Conservation (phyloP, 1,284 basidiomycete species). For the Ustilago xerochloae region DNA sequence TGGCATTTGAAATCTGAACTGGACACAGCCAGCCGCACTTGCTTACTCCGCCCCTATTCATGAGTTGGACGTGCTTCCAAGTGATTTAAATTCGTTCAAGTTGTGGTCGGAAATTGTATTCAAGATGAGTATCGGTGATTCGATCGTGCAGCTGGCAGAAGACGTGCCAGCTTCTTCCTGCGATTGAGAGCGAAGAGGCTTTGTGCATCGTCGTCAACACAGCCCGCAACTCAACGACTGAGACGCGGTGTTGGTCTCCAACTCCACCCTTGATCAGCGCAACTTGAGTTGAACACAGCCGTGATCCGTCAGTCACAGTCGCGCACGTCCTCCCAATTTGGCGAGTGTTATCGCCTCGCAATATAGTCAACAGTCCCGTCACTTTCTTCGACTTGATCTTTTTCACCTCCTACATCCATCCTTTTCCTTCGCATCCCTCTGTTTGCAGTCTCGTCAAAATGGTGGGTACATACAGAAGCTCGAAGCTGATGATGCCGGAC, state of each 20-base stretch:
- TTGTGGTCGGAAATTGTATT: background rate
- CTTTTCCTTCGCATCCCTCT: background rate
- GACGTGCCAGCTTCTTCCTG: too few relatives aligned
- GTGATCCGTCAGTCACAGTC: too few relatives aligned
- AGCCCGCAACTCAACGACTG: too few relatives aligned
- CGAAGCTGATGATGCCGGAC: too few relatives aligned
- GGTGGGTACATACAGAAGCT: background rate
- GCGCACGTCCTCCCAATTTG: constrained; percentile 14
- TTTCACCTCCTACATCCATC: constrained; percentile 1
- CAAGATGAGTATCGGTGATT: constrained; percentile 14
- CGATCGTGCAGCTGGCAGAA: background rate
- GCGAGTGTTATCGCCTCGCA: constrained; percentile 10
- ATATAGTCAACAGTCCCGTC: background rate
- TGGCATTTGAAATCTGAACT: background rate
- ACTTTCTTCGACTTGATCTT: background rate
- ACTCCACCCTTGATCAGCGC: constrained; percentile 2
- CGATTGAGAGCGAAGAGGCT: too few relatives aligned
- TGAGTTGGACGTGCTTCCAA: background rate
- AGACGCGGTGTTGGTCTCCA: background rate
- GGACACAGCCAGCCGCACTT: background rate
- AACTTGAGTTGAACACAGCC: background rate
- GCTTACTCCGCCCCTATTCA: constrained; percentile 6
- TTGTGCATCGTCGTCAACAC: too few relatives aligned
- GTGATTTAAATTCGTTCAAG: background rate
- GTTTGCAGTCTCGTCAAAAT: background rate